A percentile compares a stretch with the other conserved stretches of the same genome.
phyloP scores from a whole-genome alignment of 2,329 filamentous ascomycete species.

The Plectosphaerella cucumerina region DNA sequence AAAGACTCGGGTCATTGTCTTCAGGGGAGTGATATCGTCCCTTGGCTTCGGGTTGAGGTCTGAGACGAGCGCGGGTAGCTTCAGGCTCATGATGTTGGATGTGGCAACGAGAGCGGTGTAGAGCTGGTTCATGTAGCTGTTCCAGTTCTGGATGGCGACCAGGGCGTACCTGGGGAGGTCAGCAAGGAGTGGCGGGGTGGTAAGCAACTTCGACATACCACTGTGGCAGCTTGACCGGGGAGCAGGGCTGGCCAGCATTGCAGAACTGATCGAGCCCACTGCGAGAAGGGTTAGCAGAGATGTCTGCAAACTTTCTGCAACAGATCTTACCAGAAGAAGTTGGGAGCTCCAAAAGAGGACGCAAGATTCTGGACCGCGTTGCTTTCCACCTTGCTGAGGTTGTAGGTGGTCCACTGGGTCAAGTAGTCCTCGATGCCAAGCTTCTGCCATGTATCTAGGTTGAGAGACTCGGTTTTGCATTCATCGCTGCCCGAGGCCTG shows the following conservation, averaged over 20 bases:
- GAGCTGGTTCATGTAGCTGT: slow-evolving; percentile 10
- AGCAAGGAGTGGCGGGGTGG: not conserved
- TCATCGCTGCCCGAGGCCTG: not conserved
- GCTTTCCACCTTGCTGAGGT: not conserved
- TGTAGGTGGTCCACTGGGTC: not conserved
- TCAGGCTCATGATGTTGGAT: slow-evolving; percentile 8
- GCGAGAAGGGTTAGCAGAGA: not conserved
- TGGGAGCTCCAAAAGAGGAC: slow-evolving; percentile 2
- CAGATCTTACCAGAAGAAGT: slow-evolving; percentile 5
- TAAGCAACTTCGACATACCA: not conserved
- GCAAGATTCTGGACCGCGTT: slow-evolving; percentile 2
- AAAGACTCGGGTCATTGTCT: slow-evolving; percentile 8
- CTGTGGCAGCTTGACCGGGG: not conserved
- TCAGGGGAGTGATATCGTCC: slow-evolving; percentile 7
- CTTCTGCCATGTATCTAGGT: not conserved
- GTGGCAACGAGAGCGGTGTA: slow-evolving; percentile 10
- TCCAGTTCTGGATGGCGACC: slow-evolving; percentile 8
- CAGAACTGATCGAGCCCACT: slow-evolving; percentile 5
- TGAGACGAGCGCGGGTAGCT: slow-evolving; percentile 8
- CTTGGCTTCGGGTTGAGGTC: slow-evolving; percentile 10
- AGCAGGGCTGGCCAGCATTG: slow-evolving; percentile 6
- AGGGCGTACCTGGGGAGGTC: slow-evolving; percentile 1
- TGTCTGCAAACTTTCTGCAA: not conserved
- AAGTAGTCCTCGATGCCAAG: slow-evolving; percentile 1
- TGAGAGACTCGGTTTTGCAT: not conserved